These are phyloP conservation scores for Pleurozium schreberi DNA, from an alignment of 225 moss, liverwort and hornwort genomes.

Conservation along the genomic window DNA sequence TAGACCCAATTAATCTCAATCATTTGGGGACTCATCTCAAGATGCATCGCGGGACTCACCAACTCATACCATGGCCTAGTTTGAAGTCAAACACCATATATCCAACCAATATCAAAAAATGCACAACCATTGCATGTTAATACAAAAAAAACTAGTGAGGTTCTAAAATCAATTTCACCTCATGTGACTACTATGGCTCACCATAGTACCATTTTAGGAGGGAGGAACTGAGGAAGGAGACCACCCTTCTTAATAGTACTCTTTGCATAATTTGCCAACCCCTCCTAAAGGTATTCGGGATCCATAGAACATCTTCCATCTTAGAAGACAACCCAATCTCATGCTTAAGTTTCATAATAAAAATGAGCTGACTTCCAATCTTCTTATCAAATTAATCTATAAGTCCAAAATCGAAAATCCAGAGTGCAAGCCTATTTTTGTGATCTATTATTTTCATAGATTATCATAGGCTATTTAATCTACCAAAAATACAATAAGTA, in stretches of 20 bases:
- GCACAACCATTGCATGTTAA: rapidly evolving
- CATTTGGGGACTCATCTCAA: no score
- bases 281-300: no score
- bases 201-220: rapidly evolving
- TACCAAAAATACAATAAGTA: background rate
- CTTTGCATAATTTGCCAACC: rapidly evolving
- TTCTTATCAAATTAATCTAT: rapidly evolving
- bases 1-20: no score
- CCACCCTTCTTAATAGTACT: rapidly evolving
- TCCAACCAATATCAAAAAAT: background rate
- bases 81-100: rapidly evolving
- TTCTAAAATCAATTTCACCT: rapidly evolving
- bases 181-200: rapidly evolving
- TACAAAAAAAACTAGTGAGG: rapidly evolving
- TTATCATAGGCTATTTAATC: rapidly evolving
- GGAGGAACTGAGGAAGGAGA: rapidly evolving
- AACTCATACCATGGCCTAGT: rapidly evolving
- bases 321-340: rapidly evolving
- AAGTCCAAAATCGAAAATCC: rapidly evolving
- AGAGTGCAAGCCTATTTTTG: rapidly evolving
- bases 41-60: rapidly evolving
- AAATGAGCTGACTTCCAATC: no score
- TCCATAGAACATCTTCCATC: no score
- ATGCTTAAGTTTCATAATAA: rapidly evolving
- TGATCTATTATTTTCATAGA: rapidly evolving